Conservation (phyloP, 1,284 basidiomycete genomes). For the Ceratobasidium sp. region DNA sequence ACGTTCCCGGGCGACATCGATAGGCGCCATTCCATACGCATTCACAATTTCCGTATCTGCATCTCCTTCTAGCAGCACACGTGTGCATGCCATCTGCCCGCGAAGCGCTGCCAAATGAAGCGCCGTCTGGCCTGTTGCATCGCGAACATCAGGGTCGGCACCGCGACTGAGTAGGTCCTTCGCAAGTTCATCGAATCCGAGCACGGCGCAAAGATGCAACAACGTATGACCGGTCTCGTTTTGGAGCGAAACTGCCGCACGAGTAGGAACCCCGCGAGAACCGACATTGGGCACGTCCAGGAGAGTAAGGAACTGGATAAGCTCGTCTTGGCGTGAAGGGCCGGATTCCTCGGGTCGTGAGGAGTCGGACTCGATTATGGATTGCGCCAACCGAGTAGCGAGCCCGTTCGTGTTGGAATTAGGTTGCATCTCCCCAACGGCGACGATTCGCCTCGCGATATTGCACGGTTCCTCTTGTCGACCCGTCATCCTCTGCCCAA, state of each 20-base stretch:
- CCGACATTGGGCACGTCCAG: conserved; percentile 39
- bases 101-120: conserved; percentile 85
- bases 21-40: conserved; percentile 76
- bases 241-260: conserved; percentile 39
- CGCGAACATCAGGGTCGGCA: conserved; percentile 82
- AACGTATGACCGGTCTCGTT: conserved; percentile 75
- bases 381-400: conserved; percentile 18
- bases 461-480: conserved; percentile 92
- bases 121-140: conserved; percentile 90
- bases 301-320: conserved; percentile 41
- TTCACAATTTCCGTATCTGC: conserved; percentile 82
- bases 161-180: conserved; percentile 74
- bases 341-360: not conserved
- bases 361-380: conserved; percentile 14
- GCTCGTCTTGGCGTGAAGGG: conserved; percentile 40
- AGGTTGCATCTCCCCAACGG: conserved; percentile 25
- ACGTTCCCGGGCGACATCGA: conserved; percentile 73
- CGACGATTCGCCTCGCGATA: conserved; percentile 83
- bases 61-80: conserved; percentile 75
- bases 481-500: conserved; percentile 95
- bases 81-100: conserved; percentile 69
- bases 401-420: conserved; percentile 17
- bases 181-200: conserved; percentile 78
- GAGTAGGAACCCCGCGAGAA: conserved; percentile 24
- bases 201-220: conserved; percentile 85